Evolutionary conservation across 2,329 filamentous ascomycete genomes (phyloP).

Genomic region (Fusarium begoniae): DNA sequence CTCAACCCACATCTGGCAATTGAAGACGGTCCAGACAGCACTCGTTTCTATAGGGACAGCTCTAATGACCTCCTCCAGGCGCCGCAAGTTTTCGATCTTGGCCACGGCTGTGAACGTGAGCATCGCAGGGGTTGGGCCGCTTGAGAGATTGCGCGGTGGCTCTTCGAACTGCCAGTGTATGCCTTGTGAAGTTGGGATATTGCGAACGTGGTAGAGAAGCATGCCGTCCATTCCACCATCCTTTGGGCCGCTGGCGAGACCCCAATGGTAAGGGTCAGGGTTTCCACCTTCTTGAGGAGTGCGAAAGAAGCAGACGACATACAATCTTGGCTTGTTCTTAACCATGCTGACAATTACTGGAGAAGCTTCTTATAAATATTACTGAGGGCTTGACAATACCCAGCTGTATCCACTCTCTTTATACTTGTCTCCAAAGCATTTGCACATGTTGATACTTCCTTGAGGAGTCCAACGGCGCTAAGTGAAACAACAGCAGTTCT

Average conservation of each 20-base stretch:
- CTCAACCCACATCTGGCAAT: neutral
- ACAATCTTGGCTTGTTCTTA: neutral
- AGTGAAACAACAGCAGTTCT: neutral
- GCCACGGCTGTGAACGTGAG: neutral
- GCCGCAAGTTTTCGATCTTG: neutral
- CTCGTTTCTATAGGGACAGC: neutral
- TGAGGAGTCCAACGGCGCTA: neutral
- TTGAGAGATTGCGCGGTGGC: neutral
- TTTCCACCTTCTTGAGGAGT: neutral
- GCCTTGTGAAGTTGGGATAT: neutral
- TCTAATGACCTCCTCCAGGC: neutral
- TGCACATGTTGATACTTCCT: neutral
- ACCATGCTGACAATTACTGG: neutral
- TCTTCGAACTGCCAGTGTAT: neutral
- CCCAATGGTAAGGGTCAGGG: neutral
- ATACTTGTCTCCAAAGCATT: neutral
- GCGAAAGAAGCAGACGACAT: neutral
- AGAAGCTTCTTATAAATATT: neutral
- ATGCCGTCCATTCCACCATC: neutral
- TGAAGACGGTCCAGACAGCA: neutral
- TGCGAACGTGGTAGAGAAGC: neutral
- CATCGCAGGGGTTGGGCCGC: neutral
- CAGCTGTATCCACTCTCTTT: neutral
- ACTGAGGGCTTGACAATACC: neutral
- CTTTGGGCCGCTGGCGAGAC: neutral